phyloP scores from a whole-genome alignment of 2,329 filamentous ascomycete species.

The Chalaropsis ovoidea region DNA sequence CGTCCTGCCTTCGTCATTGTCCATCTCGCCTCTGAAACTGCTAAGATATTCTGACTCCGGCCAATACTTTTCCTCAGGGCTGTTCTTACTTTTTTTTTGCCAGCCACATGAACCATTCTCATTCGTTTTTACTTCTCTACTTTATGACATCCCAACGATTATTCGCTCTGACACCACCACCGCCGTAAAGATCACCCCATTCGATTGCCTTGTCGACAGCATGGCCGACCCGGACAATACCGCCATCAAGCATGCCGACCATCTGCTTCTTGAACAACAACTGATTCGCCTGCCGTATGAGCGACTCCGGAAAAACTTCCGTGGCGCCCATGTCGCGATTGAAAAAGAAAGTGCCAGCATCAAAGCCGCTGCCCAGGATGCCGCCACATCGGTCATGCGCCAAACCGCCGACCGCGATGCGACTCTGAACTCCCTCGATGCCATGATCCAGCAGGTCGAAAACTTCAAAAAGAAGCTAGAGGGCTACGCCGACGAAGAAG shows the following conservation, averaged over 20 bases:
- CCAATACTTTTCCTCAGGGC: neutral
- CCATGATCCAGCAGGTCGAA: constrained; percentile 75
- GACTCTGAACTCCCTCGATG: constrained; percentile 70
- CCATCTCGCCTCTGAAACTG: neutral
- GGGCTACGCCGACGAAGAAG: constrained; percentile 67
- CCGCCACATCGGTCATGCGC: constrained; percentile 56
- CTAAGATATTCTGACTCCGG: too few species aligned
- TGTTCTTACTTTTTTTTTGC: neutral
- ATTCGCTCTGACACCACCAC: neutral
- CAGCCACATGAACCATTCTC: neutral
- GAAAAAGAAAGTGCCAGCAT: constrained; percentile 59
- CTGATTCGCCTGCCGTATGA: constrained; percentile 88
- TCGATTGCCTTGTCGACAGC: constrained; percentile 26
- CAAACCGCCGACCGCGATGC: constrained; percentile 54
- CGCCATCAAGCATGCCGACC: constrained; percentile 63
- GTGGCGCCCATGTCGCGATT: constrained; percentile 65
- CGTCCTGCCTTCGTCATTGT: constrained; percentile 2
- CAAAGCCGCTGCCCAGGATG: constrained; percentile 51
- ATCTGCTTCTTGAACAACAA: constrained; percentile 79
- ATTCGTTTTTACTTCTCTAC: neutral
- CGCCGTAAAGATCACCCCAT: neutral
- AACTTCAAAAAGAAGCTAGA: constrained; percentile 81
- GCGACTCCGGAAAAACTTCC: constrained; percentile 88
- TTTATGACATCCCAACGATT: neutral
- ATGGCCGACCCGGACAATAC: constrained; percentile 55